Conservation (phyloP, 2,329 filamentous ascomycete genomes). For the Chaetomiaceae sp. region DNA sequence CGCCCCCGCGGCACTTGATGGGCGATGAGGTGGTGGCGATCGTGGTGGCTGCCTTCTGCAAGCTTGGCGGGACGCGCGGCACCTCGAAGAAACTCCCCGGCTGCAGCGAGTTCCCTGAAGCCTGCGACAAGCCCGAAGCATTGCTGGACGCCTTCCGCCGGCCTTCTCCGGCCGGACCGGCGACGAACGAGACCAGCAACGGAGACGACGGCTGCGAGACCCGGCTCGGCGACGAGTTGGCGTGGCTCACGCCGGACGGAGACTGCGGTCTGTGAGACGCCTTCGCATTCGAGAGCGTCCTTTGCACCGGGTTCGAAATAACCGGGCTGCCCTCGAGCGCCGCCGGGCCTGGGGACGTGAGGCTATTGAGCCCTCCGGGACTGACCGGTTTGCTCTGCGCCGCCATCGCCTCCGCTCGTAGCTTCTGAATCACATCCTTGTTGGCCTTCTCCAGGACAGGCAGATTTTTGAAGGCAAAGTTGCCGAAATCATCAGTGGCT, state of each 20-base stretch:
- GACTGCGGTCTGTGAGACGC: conserved; percentile 73
- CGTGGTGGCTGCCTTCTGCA: conserved; percentile 55
- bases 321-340: conserved; percentile 81
- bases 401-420: conserved; percentile 83
- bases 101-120: conserved; percentile 62
- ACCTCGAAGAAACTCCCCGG: conserved; percentile 67
- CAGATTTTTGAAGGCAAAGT: conserved; percentile 94
- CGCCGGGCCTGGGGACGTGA: conserved; percentile 57
- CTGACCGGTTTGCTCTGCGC: conserved; percentile 50
- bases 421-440: conserved; percentile 96
- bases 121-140: conserved; percentile 75
- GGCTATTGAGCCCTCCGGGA: conserved; percentile 36
- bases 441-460: conserved; percentile 96
- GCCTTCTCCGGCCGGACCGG: conserved; percentile 68
- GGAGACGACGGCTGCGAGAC: conserved; percentile 76
- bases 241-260: conserved; percentile 71
- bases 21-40: conserved; percentile 51
- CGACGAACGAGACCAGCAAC: conserved; percentile 92
- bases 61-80: conserved; percentile 53
- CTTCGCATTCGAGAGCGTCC: conserved; percentile 78
- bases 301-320: conserved; percentile 70
- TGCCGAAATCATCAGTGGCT: conserved; percentile 86
- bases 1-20: conserved; percentile 47
- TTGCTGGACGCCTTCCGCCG: conserved; percentile 89
- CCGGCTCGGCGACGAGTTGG: conserved; percentile 81